Base-by-base conservation (phyloP, 164 flowering plant genomes). In the Saururus chinensis region DNA sequence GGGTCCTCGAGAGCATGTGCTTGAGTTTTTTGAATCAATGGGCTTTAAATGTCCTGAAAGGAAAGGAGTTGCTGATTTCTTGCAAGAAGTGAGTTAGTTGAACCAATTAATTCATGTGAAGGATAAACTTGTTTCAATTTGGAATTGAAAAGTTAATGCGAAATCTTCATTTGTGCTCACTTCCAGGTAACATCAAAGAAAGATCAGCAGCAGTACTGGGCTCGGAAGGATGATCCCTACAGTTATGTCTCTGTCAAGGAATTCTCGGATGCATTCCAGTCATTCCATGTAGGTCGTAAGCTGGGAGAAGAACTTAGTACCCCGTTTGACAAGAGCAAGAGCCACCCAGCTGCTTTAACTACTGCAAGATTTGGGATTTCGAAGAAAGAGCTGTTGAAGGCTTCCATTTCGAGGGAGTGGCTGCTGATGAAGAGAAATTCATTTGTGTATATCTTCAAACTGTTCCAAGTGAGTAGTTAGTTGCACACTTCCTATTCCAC, bases 381-480 rank as follows among this genome's bases (percentile, higher is more conserved):
- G 62, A 80, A 79, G 74, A 81, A 59, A 70, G 88, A 87, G 22
- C 65, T 87, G 12, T 21, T 83, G 55, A 81, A 74, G 70, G 88
- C 87, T 56, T 79, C 84, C 71, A 42, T 72, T 5, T 66, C 79
- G 4, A 76, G 95, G 73, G 90, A 87, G 61, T 25, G 64, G 20
- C 61, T 87, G 63, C 82, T 87, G 19, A 87, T 87, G 95, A 84
- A 83, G 77, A 83, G 95, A 65, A 85, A 83, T 67, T 74, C 81
- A 12, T 85, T 83, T 57, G 73, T 82, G 59, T 85, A 83, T 67
- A 62, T 79, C 22, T 85, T 84, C 77, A 83, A 85, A 63, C 40
- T 77, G 56, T 1, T 25, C 40, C 86, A 85, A 67, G 91, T 83
- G 45, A 68, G 77, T 68, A 23, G 16, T 24, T 57, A 3, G 19